phyloP scores from a whole-genome alignment of 2,329 filamentous ascomycete species.

The Sclerotinia minor region DNA sequence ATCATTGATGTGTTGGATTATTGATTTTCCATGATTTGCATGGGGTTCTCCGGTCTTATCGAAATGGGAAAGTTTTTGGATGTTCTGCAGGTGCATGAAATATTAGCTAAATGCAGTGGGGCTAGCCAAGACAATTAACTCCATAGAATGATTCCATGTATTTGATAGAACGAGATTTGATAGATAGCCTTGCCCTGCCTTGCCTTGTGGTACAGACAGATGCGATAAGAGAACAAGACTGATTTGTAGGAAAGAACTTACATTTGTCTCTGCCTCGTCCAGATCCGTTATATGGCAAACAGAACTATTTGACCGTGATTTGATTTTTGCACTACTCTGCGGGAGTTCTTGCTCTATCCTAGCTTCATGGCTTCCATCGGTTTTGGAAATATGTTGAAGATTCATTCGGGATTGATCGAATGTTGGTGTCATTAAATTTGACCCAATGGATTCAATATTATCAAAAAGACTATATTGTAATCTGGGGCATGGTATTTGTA shows the following conservation, averaged over 20 bases:
- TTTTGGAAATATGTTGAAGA: slow-evolving; percentile 16
- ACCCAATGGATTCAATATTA: slow-evolving; percentile 1
- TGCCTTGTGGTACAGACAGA: neutral
- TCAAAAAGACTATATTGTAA: neutral
- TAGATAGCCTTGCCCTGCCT: neutral
- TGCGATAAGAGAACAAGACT: slow-evolving; percentile 7
- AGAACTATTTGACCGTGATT: neutral
- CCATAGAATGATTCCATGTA: neutral
- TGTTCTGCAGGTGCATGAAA: slow-evolving; percentile 17
- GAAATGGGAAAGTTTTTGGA: slow-evolving; percentile 20
- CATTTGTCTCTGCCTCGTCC: neutral
- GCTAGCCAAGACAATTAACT: slow-evolving; percentile 3
- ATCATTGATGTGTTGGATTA: slow-evolving; percentile 15
- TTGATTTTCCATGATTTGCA: neutral
- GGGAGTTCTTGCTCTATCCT: neutral
- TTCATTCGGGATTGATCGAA: slow-evolving; percentile 2
- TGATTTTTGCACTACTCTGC: too few relatives aligned
- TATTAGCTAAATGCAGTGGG: slow-evolving; percentile 23
- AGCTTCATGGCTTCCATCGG: slow-evolving; percentile 2
- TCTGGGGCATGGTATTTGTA: slow-evolving; percentile 1
- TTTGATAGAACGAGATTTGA: neutral
- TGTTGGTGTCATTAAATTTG: neutral
- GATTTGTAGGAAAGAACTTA: neutral
- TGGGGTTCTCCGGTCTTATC: neutral
- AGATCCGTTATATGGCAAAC: slow-evolving; percentile 6